Conservation (phyloP, 2,329 filamentous ascomycete species). For the Botrytis deweyae region DNA sequence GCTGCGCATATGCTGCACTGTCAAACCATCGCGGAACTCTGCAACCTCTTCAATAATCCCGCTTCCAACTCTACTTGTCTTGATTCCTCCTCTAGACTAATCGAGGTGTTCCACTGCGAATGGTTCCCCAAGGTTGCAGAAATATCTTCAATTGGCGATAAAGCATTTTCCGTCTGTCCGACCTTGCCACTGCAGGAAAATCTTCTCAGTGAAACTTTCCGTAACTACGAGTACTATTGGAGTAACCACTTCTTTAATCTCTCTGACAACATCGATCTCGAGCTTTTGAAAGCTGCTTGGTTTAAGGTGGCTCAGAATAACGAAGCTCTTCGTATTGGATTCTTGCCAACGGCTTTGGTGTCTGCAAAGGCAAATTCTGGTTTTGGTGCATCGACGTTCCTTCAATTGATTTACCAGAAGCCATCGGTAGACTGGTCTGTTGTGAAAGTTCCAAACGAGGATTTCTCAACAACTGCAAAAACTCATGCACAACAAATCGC, state of each 20-base stretch:
- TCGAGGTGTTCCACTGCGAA: neutral
- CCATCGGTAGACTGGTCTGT: neutral
- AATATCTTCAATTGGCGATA: too few relatives aligned
- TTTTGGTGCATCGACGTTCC: constrained; percentile 13
- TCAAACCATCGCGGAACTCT: constrained; percentile 6
- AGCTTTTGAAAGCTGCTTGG: constrained; percentile 34
- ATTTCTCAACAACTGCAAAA: constrained; percentile 2
- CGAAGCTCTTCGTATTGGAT: constrained; percentile 39
- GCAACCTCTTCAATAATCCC: neutral
- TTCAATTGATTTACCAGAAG: constrained; percentile 23
- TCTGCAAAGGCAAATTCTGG: neutral
- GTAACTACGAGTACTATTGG: constrained; percentile 38
- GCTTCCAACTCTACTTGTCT: neutral
- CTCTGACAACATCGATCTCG: constrained; percentile 26
- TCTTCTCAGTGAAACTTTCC: constrained; percentile 36
- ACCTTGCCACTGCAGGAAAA: constrained; percentile 18
- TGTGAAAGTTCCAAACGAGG: neutral
- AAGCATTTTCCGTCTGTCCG: constrained; percentile 1
- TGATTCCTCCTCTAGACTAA: neutral
- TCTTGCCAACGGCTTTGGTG: constrained; percentile 27
- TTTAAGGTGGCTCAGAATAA: constrained; percentile 29
- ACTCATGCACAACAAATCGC: neutral
- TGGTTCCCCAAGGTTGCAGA: neutral
- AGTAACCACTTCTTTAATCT: constrained; percentile 31
- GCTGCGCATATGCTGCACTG: constrained; percentile 5